phyloP scores from a whole-genome alignment of 768 basidiomycete genomes.

The Boletus pseudopeckii region DNA sequence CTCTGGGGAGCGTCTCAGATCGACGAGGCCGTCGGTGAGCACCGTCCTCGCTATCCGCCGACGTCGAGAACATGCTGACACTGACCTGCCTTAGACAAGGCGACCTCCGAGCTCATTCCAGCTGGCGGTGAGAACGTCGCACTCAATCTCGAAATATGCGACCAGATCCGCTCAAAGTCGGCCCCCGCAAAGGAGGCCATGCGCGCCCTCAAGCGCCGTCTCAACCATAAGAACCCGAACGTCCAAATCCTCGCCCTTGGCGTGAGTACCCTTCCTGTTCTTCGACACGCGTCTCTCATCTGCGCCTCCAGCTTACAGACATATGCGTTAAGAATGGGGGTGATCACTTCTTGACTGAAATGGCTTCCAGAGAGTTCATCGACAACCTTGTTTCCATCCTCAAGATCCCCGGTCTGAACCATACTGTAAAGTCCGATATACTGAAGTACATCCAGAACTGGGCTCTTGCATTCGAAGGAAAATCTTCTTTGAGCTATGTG shows the following conservation, averaged over 20 bases:
- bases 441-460: conserved; percentile 87
- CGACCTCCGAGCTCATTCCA: conserved; percentile 87
- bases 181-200: conserved; percentile 83
- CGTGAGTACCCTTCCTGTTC: conserved; percentile 46
- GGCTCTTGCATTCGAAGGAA: conserved; percentile 87
- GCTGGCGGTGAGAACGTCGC: conserved; percentile 87
- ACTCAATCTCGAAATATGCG: conserved; percentile 91
- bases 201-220: conserved; percentile 80
- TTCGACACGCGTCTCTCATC: conserved; percentile 1
- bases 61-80: conserved; percentile 9
- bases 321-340: conserved; percentile 96
- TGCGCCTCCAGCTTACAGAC: conserved; percentile 66
- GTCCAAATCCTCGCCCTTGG: conserved; percentile 85
- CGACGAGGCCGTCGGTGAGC: conserved; percentile 77
- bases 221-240: conserved; percentile 94
- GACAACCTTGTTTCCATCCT: conserved; percentile 90
- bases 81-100: conserved; percentile 66
- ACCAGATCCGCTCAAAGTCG: conserved; percentile 91
- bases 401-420: conserved; percentile 70
- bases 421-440: conserved; percentile 79
- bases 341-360: conserved; percentile 80
- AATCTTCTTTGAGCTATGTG: conserved; percentile 67
- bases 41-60: not conserved
- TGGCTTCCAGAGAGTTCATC: conserved; percentile 88
- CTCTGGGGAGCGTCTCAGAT: conserved; percentile 82